Conservation (phyloP, 129 eudicot species). For the Lactuca saligna region DNA sequence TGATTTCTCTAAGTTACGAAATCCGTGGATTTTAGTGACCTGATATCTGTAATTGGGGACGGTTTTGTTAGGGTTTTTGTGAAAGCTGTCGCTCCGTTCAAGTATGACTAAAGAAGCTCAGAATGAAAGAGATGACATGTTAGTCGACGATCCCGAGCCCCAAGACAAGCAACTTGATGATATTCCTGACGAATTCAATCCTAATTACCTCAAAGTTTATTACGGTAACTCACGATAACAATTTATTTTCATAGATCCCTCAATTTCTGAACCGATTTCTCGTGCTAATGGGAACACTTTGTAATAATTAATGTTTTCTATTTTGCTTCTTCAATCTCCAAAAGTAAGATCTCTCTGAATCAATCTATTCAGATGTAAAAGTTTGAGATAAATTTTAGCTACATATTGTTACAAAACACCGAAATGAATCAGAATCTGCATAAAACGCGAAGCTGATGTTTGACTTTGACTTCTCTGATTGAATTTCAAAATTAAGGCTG, state of each 20-base stretch:
- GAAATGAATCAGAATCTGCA: no score
- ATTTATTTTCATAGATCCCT: neutral
- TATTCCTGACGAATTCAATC: conserved; percentile 48
- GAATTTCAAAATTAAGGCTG: neutral
- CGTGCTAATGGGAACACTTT: neutral
- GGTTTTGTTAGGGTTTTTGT: conserved; percentile 24
- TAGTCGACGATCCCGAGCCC: conserved; percentile 43
- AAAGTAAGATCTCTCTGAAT: no score
- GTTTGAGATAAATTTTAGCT: neutral
- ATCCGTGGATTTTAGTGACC: neutral
- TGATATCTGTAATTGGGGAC: neutral
- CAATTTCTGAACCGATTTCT: neutral
- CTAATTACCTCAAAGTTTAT: conserved; percentile 59
- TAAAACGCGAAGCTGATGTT: neutral
- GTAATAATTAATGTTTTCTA: neutral
- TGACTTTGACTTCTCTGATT: neutral
- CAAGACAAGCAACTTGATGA: conserved; percentile 25
- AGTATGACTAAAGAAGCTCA: conserved; percentile 50
- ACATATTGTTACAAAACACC: no score
- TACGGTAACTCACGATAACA: conserved; percentile 42
- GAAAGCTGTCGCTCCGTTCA: neutral
- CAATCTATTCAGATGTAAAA: neutral
- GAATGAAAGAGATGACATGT: conserved; percentile 60
- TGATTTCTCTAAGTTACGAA: neutral
- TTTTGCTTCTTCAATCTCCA: no score